A percentile compares a stretch with the other conserved stretches of the same genome.
Conservation (phyloP, 306 rosid species). For the Acacia crassicarpa region DNA sequence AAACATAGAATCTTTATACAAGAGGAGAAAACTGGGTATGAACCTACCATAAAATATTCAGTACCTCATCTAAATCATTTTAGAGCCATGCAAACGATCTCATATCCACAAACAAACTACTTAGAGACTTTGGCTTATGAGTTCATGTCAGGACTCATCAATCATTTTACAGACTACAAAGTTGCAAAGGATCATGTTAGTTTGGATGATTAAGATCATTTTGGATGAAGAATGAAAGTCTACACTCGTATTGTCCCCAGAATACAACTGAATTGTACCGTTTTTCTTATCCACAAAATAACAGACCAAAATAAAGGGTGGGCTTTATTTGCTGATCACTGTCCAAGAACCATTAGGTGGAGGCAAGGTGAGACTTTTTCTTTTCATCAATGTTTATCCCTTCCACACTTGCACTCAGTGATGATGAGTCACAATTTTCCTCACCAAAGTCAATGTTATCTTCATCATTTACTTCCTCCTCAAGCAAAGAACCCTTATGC, state of each 20-base stretch:
- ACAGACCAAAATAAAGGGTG: conserved; percentile 27
- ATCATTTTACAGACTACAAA: conserved; percentile 14
- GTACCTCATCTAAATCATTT: not conserved
- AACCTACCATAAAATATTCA: not conserved
- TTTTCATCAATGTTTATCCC: conserved; percentile 60
- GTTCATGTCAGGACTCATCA: not conserved
- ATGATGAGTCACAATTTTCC: conserved; percentile 40
- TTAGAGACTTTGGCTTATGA: not conserved
- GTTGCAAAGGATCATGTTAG: conserved; percentile 10
- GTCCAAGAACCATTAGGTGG: conserved; percentile 48
- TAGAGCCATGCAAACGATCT: not conserved
- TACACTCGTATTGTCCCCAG: conserved; percentile 11
- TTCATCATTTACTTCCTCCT: conserved; percentile 37
- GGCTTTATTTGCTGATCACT: conserved; percentile 37
- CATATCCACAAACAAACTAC: not conserved
- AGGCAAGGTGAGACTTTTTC: conserved; percentile 34
- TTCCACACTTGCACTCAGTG: conserved; percentile 57
- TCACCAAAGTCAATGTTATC: conserved; percentile 19
- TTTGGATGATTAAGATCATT: not conserved
- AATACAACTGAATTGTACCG: conserved; percentile 8
- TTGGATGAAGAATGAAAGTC: not conserved
- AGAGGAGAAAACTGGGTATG: not conserved
- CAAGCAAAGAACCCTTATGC: conserved; percentile 24
- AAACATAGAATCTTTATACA: too few relatives aligned
- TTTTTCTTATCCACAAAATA: conserved; percentile 22